phyloP scores from a whole-genome alignment of 1,139 yeast genomes.

The Diutina mesorugosa region DNA sequence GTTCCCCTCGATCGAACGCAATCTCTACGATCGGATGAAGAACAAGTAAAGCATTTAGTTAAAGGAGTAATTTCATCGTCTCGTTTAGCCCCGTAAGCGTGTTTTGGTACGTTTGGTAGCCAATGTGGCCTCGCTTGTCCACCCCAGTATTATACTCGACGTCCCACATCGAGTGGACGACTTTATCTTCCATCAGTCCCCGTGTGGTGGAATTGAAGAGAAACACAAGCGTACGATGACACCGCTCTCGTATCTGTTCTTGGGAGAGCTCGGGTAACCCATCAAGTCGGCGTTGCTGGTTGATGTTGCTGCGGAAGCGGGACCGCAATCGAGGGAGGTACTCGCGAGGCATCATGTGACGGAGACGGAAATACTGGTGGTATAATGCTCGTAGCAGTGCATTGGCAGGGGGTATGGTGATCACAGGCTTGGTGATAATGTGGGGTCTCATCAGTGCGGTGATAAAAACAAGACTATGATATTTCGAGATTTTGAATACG shows the following conservation, averaged over 20 bases:
- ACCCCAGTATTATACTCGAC: not conserved
- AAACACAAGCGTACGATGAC: not conserved
- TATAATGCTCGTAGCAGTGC: not conserved
- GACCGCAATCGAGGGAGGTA: not conserved
- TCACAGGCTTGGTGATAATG: not conserved
- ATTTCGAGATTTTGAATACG: too few species aligned
- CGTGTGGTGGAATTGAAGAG: not conserved
- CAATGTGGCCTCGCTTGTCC: not conserved
- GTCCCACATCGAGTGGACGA: not conserved
- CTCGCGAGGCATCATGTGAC: not conserved
- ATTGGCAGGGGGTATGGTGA: not conserved
- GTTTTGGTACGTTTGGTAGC: not conserved
- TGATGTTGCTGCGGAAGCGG: not conserved
- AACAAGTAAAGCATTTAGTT: not conserved
- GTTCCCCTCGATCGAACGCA: conserved; percentile 42
- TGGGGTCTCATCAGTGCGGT: not conserved
- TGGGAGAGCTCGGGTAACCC: not conserved
- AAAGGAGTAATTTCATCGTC: not conserved
- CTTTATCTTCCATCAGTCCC: not conserved
- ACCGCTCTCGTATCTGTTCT: not conserved
- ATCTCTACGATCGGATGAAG: conserved; percentile 16
- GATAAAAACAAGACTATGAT: too few species aligned
- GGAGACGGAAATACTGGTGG: not conserved
- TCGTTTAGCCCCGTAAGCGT: not conserved
- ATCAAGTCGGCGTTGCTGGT: not conserved